phyloP scores from a whole-genome alignment of 2,329 filamentous ascomycete species.

The Ceratocystis harringtonii region DNA sequence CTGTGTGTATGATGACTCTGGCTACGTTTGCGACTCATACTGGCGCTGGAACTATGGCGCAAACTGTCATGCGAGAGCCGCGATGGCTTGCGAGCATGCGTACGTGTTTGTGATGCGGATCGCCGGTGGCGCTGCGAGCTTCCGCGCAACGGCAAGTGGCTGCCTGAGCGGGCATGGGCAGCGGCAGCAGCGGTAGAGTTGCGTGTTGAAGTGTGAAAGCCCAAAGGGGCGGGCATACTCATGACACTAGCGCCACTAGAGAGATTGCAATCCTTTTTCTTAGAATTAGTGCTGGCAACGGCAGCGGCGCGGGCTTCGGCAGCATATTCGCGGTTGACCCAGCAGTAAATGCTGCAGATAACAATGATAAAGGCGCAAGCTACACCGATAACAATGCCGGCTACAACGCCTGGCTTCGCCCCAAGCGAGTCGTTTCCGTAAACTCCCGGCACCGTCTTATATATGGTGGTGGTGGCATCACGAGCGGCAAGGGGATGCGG shows the following conservation, averaged over 20 bases:
- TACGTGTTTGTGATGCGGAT: not conserved
- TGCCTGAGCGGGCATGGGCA: constrained; percentile 9
- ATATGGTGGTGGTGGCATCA: constrained; percentile 16
- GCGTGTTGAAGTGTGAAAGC: not conserved
- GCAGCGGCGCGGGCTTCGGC: constrained; percentile 6
- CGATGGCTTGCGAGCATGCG: constrained; percentile 1
- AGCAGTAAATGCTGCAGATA: constrained; percentile 17
- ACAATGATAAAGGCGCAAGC: constrained; percentile 13
- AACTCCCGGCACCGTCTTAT: constrained; percentile 18
- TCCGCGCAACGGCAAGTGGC: constrained; percentile 1
- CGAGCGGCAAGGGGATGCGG: constrained; percentile 25
- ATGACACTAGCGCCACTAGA: constrained; percentile 7
- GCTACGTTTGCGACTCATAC: not conserved
- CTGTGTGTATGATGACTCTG: not conserved
- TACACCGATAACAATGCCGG: constrained; percentile 14
- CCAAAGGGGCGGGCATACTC: constrained; percentile 8
- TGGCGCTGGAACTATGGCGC: not conserved
- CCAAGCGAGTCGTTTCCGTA: constrained; percentile 13
- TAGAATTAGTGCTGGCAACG: not conserved
- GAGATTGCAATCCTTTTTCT: not conserved
- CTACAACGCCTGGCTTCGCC: constrained; percentile 13
- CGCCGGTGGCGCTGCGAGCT: not conserved
- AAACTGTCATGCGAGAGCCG: constrained; percentile 4
- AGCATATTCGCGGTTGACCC: constrained; percentile 14
- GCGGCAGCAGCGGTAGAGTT: not conserved